Percentiles rank a stretch among this genome's conserved stretches.
phyloP scores from a whole-genome alignment of 2,329 filamentous ascomycete genomes.

The Sporothrix brunneoviolacea region DNA sequence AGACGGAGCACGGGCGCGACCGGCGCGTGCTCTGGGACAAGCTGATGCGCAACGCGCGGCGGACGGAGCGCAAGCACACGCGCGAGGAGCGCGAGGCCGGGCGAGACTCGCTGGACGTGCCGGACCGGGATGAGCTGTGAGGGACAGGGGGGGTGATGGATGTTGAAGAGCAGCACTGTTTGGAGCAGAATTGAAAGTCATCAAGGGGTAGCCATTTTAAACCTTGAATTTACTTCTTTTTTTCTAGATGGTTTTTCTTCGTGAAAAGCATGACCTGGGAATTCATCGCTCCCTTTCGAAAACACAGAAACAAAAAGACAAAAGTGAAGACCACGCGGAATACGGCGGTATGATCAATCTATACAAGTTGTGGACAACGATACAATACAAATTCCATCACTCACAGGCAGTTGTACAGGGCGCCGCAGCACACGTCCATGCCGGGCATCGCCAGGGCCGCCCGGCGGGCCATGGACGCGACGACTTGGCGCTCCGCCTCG shows the following conservation, averaged over 20 bases:
- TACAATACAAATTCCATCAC: no score
- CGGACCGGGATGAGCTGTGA: constrained; percentile 11
- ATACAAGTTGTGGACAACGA: no score
- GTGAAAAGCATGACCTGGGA: no score
- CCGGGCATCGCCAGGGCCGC: neutral
- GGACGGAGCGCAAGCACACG: constrained; percentile 21
- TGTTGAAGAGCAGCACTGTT: no score
- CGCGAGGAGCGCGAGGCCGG: constrained; percentile 20
- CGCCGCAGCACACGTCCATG: constrained; percentile 6
- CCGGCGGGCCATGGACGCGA: constrained; percentile 1
- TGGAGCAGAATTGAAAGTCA: no score
- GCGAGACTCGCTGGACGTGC: constrained; percentile 4
- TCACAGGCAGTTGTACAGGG: constrained; percentile 4
- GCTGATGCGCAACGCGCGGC: constrained; percentile 21
- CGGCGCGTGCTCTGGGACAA: constrained; percentile 25
- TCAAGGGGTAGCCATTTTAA: no score
- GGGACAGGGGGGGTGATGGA: neutral
- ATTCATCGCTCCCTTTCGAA: no score
- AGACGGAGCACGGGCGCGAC: constrained; percentile 21
- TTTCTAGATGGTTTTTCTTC: no score
- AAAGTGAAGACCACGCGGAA: no score
- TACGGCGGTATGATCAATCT: no score
- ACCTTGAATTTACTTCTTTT: no score
- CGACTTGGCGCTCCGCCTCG: neutral
- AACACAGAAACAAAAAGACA: no score